phyloP scores from a whole-genome alignment of 768 basidiomycete species.

The Lactarius vividus region DNA sequence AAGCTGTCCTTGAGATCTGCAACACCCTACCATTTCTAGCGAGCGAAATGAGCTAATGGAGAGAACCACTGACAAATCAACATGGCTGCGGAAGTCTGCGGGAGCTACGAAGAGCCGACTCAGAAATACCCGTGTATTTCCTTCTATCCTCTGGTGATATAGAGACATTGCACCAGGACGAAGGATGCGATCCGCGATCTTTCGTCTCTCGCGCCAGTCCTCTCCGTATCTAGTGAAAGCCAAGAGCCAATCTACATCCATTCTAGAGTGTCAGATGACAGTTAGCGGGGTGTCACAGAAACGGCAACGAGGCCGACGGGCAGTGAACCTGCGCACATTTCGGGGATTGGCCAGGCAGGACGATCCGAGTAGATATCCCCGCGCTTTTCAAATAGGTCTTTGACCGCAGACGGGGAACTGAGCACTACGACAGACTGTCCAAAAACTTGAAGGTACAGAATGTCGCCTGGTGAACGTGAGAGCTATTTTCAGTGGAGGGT shows the following conservation, averaged over 20 bases:
- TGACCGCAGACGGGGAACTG: conserved; percentile 43
- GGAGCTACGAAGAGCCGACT: conserved; percentile 1
- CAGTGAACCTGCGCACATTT: conserved; percentile 6
- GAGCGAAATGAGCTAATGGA: too few relatives aligned
- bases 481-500: neutral
- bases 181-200: conserved; percentile 9
- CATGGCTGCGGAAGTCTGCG: conserved; percentile 1
- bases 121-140: neutral
- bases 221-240: neutral
- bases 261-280: neutral
- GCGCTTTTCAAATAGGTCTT: conserved; percentile 52
- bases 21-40: too few relatives aligned
- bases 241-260: conserved; percentile 1
- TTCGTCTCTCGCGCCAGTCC: conserved; percentile 5
- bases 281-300: neutral
- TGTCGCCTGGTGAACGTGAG: neutral
- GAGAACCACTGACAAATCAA: neutral
- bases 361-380: conserved; percentile 33
- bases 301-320: neutral
- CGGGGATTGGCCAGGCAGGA: neutral
- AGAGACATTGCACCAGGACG: neutral
- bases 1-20: too few relatives aligned
- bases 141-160: conserved; percentile 1
- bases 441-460: conserved; percentile 36
- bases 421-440: conserved; percentile 49